A percentile compares a stretch with the other conserved stretches of the same genome.
Conservation (phyloP, 345 rosid genomes). For the Rhodomyrtus tomentosa region DNA sequence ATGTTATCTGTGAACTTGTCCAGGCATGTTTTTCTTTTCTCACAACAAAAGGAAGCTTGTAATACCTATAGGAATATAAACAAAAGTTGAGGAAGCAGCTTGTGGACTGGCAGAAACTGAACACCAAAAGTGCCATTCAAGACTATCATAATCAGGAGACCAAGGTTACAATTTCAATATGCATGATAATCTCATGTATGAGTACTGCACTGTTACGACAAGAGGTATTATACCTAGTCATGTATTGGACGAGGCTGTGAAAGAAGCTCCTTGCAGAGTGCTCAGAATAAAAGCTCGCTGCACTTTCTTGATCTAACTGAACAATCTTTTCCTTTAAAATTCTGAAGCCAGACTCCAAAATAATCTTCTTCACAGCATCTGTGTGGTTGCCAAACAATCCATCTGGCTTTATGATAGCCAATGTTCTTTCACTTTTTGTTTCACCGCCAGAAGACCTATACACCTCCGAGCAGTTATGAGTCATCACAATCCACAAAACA, state of each 20-base stretch:
- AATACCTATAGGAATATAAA: neutral
- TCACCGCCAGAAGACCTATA: constrained; percentile 30
- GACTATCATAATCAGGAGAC: neutral
- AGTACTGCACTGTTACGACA: neutral
- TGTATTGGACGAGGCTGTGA: constrained; percentile 48
- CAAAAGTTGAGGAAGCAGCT: neutral
- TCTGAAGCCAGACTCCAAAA: constrained; percentile 41
- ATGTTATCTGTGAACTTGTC: neutral
- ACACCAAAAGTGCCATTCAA: neutral
- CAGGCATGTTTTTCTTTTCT: neutral
- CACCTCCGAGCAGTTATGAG: neutral
- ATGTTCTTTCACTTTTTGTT: constrained; percentile 35
- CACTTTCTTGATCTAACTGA: constrained; percentile 44
- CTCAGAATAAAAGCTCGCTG: constrained; percentile 54
- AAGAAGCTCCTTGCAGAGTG: constrained; percentile 64
- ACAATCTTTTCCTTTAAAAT: constrained; percentile 36
- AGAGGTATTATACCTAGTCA: constrained; percentile 47
- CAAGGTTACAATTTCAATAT: neutral
- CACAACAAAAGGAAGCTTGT: neutral
- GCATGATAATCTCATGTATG: neutral
- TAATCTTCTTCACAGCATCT: constrained; percentile 31
- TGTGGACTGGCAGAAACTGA: neutral
- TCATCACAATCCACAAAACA: neutral
- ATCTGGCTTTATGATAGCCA: constrained; percentile 82
- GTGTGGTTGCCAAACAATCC: constrained; percentile 59